Percentiles rank a stretch among this genome's conserved stretches.
Conservation (phyloP, 2,329 filamentous ascomycete species). For the Ceratocystis harringtonii region DNA sequence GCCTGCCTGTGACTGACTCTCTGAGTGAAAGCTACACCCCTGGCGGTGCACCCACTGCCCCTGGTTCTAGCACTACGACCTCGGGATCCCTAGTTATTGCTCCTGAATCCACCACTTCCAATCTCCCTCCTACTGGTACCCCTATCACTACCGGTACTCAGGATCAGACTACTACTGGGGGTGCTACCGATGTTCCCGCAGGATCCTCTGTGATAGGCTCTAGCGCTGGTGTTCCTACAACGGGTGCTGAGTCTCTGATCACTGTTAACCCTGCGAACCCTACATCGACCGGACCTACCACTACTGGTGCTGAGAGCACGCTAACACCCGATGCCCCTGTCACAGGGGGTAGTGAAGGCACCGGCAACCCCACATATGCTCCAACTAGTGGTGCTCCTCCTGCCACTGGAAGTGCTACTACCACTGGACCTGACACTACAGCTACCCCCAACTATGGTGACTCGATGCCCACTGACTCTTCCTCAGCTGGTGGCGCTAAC, state of each 20-base stretch:
- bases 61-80: background rate
- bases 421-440: constrained; percentile 9
- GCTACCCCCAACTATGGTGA: background rate
- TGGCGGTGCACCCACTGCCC: background rate
- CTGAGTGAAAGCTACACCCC: background rate
- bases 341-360: constrained; percentile 13
- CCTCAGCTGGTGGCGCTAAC: background rate
- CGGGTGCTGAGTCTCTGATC: constrained; percentile 14
- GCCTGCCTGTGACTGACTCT: background rate
- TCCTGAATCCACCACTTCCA: constrained; percentile 18
- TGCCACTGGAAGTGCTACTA: constrained; percentile 16
- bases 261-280: constrained; percentile 13
- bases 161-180: too few species aligned
- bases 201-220: constrained; percentile 11
- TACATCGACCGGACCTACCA: constrained; percentile 1
- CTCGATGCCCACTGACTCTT: background rate
- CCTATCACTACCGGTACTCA: background rate
- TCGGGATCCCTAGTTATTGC: constrained; percentile 1
- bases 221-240: constrained; percentile 8
- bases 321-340: constrained; percentile 17
- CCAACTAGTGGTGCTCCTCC: constrained; percentile 13
- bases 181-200: background rate
- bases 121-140: constrained; percentile 18
- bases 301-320: constrained; percentile 12
- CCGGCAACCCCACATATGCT: constrained; percentile 9